phyloP scores from a whole-genome alignment of 1,284 basidiomycete species.

The Volvariella volvacea region DNA sequence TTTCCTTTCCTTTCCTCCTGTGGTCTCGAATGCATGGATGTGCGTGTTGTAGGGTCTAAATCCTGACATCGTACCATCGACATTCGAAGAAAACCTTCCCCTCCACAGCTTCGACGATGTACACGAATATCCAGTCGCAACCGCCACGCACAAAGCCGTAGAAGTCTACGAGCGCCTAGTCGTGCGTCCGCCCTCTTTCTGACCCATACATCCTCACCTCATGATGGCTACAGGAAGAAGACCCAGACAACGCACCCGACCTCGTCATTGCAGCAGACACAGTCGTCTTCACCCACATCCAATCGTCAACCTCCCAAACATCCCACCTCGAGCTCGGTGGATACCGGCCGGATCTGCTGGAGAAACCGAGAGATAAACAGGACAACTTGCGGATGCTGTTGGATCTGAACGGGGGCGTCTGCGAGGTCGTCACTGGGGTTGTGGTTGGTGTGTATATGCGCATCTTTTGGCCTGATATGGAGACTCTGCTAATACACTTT shows the following conservation, averaged over 20 bases:
- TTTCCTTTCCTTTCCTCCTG: neutral
- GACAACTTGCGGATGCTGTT: slow-evolving; percentile 88
- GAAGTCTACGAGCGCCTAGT: slow-evolving; percentile 90
- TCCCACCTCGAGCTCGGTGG: slow-evolving; percentile 40
- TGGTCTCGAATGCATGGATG: slow-evolving; percentile 1
- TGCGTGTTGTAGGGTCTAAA: slow-evolving; percentile 58
- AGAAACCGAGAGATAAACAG: slow-evolving; percentile 78
- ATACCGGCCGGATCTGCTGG: slow-evolving; percentile 67
- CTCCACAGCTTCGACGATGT: slow-evolving; percentile 67
- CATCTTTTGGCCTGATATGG: neutral
- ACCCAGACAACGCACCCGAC: slow-evolving; percentile 85
- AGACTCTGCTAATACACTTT: neutral
- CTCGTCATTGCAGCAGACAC: slow-evolving; percentile 96
- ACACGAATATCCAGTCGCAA: slow-evolving; percentile 92
- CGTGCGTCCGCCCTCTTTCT: slow-evolving; percentile 34
- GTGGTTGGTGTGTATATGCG: slow-evolving; percentile 52
- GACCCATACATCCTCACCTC: slow-evolving; percentile 1
- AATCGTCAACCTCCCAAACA: slow-evolving; percentile 47
- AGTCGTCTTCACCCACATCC: slow-evolving; percentile 78
- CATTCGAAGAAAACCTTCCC: slow-evolving; percentile 79
- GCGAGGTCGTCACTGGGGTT: slow-evolving; percentile 90
- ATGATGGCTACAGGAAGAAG: slow-evolving; percentile 34
- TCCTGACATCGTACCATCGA: slow-evolving; percentile 86
- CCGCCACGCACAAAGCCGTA: slow-evolving; percentile 86
- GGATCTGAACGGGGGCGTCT: slow-evolving; percentile 79